Evolutionary conservation across 108 stramenopile genomes (phyloP), one percentile per base, ranked within the genome.

Genomic region (Nitzschia palea): DNA sequence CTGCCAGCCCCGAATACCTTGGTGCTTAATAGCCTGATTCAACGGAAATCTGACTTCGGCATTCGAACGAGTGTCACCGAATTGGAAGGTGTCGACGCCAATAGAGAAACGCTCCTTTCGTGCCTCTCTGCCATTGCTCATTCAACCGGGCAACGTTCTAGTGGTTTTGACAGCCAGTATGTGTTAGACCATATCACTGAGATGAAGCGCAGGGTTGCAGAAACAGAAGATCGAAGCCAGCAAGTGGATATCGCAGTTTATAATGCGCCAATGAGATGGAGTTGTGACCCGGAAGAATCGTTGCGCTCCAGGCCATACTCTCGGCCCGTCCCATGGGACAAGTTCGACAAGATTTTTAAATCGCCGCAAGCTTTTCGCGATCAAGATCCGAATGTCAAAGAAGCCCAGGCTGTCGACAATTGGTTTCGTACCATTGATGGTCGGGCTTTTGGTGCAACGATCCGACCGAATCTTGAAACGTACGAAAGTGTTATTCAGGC

Each of bases 401-500:
- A 87, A 50, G 90, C 85, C 5, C 22, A 55, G 12, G 62, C 61
- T 15, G 55, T 85, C 22, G 85, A 84, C 52, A 54, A 70, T 26
- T 93, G 88, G 86, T 44, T 83, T 36, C 26, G 67, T 3, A 58
- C 73, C 12, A 85, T 86, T 60, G 69, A 80, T 55, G 45, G 31
- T 12, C 57, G 67, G 23, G 45, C 47, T 12, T 74, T 60, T n/a
- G 70, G 63, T 29, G 33, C 53, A 28, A 28, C 47, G 34, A 47
- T 78, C 4, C 18, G 43, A 40, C 76, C 86, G 23, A 82, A 79
- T 50, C 70, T 83, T 67, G 84, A 86, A 50, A 85, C 80, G 10
- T 88, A 82, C 54, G 87, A 90, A 62, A 73, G 78, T 55, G 60
- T 81, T n/a, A 90, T 93, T 54, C 83, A 86, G 54, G 85, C 87